phyloP scores from a whole-genome alignment of 2,329 filamentous ascomycete genomes.

The Trichoderma citrinoviride region DNA sequence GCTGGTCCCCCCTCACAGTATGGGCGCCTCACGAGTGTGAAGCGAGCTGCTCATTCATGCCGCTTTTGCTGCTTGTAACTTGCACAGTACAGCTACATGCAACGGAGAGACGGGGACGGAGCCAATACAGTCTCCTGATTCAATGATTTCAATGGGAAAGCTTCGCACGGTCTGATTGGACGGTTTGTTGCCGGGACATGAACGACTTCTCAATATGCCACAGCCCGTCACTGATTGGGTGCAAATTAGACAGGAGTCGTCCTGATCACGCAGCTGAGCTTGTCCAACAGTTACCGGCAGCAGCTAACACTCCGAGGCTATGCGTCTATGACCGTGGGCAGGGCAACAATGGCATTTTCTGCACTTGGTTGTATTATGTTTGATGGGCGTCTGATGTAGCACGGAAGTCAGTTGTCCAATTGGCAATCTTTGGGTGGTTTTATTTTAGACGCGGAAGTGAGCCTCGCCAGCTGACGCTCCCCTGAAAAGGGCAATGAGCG shows the following conservation, averaged over 20 bases:
- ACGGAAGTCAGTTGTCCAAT: too few species aligned
- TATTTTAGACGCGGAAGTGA: slow-evolving; percentile 8
- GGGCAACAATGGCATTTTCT: not conserved
- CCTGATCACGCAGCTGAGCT: not conserved
- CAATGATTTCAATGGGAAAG: not conserved
- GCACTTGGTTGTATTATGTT: not conserved
- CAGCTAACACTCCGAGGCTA: not conserved
- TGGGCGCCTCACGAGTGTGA: not conserved
- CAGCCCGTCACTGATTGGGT: not conserved
- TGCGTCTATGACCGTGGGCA: not conserved
- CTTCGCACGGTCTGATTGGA: not conserved
- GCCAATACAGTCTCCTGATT: slow-evolving; percentile 8
- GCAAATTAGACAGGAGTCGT: not conserved
- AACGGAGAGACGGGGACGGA: too few species aligned
- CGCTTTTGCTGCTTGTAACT: not conserved
- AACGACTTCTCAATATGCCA: not conserved
- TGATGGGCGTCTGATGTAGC: not conserved
- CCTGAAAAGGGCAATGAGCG: slow-evolving; percentile 6
- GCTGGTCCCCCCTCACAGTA: slow-evolving; percentile 14
- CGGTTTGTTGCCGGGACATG: not conserved
- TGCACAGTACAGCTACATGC: too few species aligned
- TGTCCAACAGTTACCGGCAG: too few species aligned
- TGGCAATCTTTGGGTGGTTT: not conserved
- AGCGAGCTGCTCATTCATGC: not conserved
- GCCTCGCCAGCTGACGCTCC: slow-evolving; percentile 17